A percentile compares a stretch with the other conserved stretches of the same genome.
These are phyloP conservation scores for Ceraceosorus guamensis DNA, from an alignment of 1,284 basidiomycete genomes.

Conservation along the genomic window DNA sequence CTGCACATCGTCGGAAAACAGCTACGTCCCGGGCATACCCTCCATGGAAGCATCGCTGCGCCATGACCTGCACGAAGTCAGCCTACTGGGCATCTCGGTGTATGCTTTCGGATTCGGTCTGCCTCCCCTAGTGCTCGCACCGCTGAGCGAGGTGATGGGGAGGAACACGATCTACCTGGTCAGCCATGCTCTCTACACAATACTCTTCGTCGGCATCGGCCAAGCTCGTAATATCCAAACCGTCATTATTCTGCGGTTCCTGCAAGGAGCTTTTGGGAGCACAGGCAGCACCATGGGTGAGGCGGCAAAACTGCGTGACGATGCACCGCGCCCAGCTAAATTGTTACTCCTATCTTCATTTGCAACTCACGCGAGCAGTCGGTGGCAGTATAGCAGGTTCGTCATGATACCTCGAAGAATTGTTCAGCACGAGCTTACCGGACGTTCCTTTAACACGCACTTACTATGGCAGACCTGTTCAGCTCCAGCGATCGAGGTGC, in stretches of 20 bases:
- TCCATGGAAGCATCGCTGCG: constrained; percentile 59
- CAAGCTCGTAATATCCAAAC: constrained; percentile 62
- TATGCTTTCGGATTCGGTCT: constrained; percentile 60
- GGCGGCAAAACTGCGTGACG: too few relatives aligned
- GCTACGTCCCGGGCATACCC: constrained; percentile 57
- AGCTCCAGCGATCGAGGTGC: constrained; percentile 52
- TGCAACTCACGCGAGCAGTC: too few relatives aligned
- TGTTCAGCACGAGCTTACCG: background rate
- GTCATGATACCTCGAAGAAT: background rate
- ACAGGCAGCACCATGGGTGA: constrained; percentile 65
- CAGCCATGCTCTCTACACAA: constrained; percentile 55
- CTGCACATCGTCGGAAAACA: constrained; percentile 49
- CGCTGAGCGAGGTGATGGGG: constrained; percentile 71
- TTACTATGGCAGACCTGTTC: constrained; percentile 20
- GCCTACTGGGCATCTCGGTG: constrained; percentile 57
- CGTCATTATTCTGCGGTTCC: constrained; percentile 61
- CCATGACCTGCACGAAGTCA: constrained; percentile 54
- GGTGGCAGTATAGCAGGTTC: constrained; percentile 59
- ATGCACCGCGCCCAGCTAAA: too few relatives aligned
- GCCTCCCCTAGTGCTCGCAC: constrained; percentile 58
- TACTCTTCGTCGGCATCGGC: constrained; percentile 30
- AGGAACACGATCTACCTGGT: constrained; percentile 62
- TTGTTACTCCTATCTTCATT: too few relatives aligned
- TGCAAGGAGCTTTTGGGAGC: constrained; percentile 61
- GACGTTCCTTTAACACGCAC: background rate